phyloP scores from a whole-genome alignment of 441 rosid species.

The Populus hybrid region DNA sequence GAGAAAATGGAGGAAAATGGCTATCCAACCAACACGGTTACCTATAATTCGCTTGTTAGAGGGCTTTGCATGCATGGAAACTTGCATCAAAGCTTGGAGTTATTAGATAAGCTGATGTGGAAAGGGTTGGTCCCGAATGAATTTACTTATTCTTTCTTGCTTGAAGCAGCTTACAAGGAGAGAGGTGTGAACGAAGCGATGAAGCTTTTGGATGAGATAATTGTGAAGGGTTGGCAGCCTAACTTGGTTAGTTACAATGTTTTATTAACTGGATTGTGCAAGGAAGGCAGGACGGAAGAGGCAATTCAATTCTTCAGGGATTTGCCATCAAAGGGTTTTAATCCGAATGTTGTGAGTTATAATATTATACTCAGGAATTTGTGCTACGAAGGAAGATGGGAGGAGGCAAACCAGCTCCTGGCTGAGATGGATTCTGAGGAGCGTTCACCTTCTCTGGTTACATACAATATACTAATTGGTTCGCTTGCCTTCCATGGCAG shows the following conservation, averaged over 20 bases:
- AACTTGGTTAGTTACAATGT: constrained; percentile 77
- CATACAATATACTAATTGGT: constrained; percentile 63
- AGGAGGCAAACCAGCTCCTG: constrained; percentile 60
- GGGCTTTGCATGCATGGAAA: constrained; percentile 68
- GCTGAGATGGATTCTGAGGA: constrained; percentile 76
- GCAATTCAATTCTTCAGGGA: constrained; percentile 56
- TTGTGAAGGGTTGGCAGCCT: constrained; percentile 56
- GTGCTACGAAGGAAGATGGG: constrained; percentile 73
- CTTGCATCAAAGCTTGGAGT: constrained; percentile 62
- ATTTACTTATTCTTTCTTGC: constrained; percentile 63
- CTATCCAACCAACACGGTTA: constrained; percentile 48
- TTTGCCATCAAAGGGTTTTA: constrained; percentile 63
- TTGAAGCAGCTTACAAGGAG: constrained; percentile 75
- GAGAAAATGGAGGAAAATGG: constrained; percentile 81
- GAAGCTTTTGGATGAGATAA: constrained; percentile 60
- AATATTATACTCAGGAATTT: constrained; percentile 69
- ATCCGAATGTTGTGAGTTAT: constrained; percentile 64
- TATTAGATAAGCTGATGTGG: constrained; percentile 52
- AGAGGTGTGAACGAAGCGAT: constrained; percentile 64
- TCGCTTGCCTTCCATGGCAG: constrained; percentile 67
- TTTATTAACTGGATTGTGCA: constrained; percentile 67
- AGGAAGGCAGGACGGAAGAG: constrained; percentile 77
- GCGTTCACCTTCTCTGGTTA: constrained; percentile 53
- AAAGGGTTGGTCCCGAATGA: constrained; percentile 73
- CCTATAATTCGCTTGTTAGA: constrained; percentile 56